Base-by-base conservation (phyloP, 2,329 filamentous ascomycete genomes). In the Mycocentrospora acerina region DNA sequence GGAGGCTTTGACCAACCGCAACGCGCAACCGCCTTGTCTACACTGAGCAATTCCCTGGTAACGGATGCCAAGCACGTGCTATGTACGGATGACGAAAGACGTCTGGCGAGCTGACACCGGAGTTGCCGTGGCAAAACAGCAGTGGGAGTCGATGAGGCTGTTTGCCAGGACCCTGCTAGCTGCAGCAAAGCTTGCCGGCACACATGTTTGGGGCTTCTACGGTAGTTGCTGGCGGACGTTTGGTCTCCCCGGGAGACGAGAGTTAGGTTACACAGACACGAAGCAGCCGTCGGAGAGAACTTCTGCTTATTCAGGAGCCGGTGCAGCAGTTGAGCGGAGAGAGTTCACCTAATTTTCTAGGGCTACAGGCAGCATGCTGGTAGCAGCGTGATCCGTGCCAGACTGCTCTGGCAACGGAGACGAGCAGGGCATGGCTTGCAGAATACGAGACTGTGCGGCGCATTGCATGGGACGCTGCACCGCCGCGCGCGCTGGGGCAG, bases 31-130 rank as follows among this genome's bases (percentile, higher is more conserved):
- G 37, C 42, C 28, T 19, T 48, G 35, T 40, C 19, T 48, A 43
- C 43, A 40, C 53, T 40, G 48, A 54, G 44, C 40, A 49, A 42
- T 60, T 59, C 59, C 60, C 49, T 62, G 61, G 48, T 48, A 51
- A 47, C 9, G 9, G 36, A 26, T 47, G 59, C 60, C 55, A 60
- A 57, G 56, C 15, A 14, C 27, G 31, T 45, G 47, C 44, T 35
- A 48, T 42, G 52, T 35, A 38, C 32, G 37, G 35, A 63, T 66
- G 61, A 65, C 60, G 60, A 63, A 48, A 60, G 50, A 37, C 27
- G n/a, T 15, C 27, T 41, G 32, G 36, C 37, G 43, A 57, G 55
- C 54, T 57, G 53, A 59, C 46, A 29, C 39, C 40, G 40, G 35
- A 24, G 29, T 34, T 48, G 32, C 40, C 43, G 48, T 42, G 39